Percentiles rank a stretch among this genome's conserved stretches.
phyloP scores from a whole-genome alignment of 2,329 filamentous ascomycete species.

The Furcasterigmium furcatum region DNA sequence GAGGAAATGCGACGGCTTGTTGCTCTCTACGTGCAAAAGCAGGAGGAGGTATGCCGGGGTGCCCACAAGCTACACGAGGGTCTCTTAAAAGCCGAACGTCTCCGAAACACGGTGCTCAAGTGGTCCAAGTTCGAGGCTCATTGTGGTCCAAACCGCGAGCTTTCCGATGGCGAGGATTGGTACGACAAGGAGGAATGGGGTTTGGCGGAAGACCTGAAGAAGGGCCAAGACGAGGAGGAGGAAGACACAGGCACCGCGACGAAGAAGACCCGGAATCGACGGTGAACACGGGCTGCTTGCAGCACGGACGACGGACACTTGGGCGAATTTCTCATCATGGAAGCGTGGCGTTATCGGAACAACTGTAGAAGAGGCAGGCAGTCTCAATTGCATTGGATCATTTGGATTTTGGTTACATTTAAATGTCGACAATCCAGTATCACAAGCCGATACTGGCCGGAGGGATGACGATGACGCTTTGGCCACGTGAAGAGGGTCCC shows the following conservation, averaged over 20 bases:
- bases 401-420: too few species aligned
- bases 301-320: not conserved
- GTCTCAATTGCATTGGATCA: not conserved
- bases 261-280: slow-evolving; percentile 58
- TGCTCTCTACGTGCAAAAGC: slow-evolving; percentile 77
- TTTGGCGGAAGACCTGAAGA: slow-evolving; percentile 70
- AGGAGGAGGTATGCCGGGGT: slow-evolving; percentile 77
- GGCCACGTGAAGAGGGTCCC: not conserved
- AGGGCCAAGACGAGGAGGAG: slow-evolving; percentile 80
- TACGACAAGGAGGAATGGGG: slow-evolving; percentile 81
- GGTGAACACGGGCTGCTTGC: not conserved
- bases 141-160: slow-evolving; percentile 60
- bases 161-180: slow-evolving; percentile 89
- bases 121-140: slow-evolving; percentile 81
- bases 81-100: slow-evolving; percentile 68
- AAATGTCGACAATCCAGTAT: too few species aligned
- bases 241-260: slow-evolving; percentile 59
- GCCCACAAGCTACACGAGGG: slow-evolving; percentile 66
- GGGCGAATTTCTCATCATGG: too few species aligned
- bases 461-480: not conserved
- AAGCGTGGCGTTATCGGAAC: slow-evolving; percentile 1
- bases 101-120: slow-evolving; percentile 67
- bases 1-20: slow-evolving; percentile 74
- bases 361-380: not conserved
- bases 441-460: not conserved